Conservation (phyloP, 108 stramenopile genomes). For the Pseudonitzschia pungens region DNA sequence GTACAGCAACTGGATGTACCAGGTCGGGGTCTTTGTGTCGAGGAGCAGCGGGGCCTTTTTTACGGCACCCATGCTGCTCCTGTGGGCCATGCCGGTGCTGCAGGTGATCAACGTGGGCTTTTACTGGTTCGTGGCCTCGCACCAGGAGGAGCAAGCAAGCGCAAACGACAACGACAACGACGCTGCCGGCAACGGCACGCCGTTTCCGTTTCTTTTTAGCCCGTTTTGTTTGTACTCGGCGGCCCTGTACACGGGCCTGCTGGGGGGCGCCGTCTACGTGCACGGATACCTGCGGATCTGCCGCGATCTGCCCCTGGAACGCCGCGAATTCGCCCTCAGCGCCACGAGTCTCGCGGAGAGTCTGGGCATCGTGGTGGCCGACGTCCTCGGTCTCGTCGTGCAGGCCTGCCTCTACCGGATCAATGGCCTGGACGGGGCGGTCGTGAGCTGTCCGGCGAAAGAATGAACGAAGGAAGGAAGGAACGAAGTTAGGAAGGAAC, state of each 20-base stretch:
- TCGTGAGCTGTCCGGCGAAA: slow-evolving; percentile 47
- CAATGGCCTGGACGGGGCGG: slow-evolving; percentile 64
- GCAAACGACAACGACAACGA: too few relatives aligned
- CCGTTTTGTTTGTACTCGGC: slow-evolving; percentile 35
- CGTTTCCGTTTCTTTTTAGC: background rate
- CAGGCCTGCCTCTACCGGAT: slow-evolving; percentile 73
- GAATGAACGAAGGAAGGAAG: background rate
- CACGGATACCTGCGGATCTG: slow-evolving; percentile 69
- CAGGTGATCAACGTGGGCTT: slow-evolving; percentile 66
- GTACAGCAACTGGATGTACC: slow-evolving; percentile 78
- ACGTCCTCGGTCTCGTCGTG: slow-evolving; percentile 64
- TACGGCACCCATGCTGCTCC: slow-evolving; percentile 37
- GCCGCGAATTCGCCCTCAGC: slow-evolving; percentile 70
- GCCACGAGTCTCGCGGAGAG: slow-evolving; percentile 69
- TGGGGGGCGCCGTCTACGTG: slow-evolving; percentile 84
- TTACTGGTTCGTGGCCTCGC: slow-evolving; percentile 39
- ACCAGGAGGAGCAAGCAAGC: background rate
- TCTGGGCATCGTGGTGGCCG: slow-evolving; percentile 65
- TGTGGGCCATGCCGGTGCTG: slow-evolving; percentile 74
- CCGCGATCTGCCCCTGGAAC: slow-evolving; percentile 47
- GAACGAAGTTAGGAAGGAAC: too few relatives aligned
- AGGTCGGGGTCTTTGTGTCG: slow-evolving; percentile 75
- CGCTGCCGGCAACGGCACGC: background rate
- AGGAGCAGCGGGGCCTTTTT: slow-evolving; percentile 62
- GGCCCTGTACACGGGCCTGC: slow-evolving; percentile 62